phyloP scores from a whole-genome alignment of 768 basidiomycete genomes.

The Pleurotus djamor region DNA sequence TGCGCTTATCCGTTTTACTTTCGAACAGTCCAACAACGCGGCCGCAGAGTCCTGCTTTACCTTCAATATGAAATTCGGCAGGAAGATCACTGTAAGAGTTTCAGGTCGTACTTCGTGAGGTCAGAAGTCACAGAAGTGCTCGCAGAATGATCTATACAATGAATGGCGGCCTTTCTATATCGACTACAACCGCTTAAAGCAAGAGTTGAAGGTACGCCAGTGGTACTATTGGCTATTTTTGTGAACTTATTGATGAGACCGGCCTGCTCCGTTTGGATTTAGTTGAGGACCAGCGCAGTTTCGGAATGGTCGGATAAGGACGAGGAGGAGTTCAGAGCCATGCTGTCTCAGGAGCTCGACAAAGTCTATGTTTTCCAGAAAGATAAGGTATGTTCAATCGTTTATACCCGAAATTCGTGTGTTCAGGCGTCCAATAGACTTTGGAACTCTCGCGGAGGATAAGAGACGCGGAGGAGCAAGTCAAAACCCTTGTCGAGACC shows the following conservation, averaged over 20 bases:
- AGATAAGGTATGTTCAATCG: constrained; percentile 55
- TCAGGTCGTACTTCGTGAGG: background rate
- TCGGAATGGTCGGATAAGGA: constrained; percentile 71
- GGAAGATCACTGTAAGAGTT: constrained; percentile 63
- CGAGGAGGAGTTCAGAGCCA: constrained; percentile 76
- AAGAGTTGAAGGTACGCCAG: constrained; percentile 73
- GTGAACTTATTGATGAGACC: background rate
- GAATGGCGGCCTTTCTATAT: constrained; percentile 93
- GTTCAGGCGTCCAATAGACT: constrained; percentile 44
- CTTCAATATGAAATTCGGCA: constrained; percentile 77
- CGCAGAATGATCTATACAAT: constrained; percentile 76
- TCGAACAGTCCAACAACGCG: no score
- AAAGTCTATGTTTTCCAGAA: constrained; percentile 96
- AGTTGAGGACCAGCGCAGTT: background rate
- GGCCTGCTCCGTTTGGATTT: background rate
- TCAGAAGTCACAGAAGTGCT: background rate
- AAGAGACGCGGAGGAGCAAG: constrained; percentile 76
- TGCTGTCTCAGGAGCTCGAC: constrained; percentile 85
- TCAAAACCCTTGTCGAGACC: constrained; percentile 72
- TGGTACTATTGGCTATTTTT: background rate
- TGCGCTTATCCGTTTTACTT: no score
- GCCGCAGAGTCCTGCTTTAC: background rate
- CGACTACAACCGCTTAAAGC: constrained; percentile 87
- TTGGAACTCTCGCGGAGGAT: constrained; percentile 82
- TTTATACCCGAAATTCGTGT: background rate